Evolutionary conservation across 2,329 filamentous ascomycete species (phyloP), one percentile per base, ranked within the genome.

Genomic region (Sclerotinia trifoliorum): DNA sequence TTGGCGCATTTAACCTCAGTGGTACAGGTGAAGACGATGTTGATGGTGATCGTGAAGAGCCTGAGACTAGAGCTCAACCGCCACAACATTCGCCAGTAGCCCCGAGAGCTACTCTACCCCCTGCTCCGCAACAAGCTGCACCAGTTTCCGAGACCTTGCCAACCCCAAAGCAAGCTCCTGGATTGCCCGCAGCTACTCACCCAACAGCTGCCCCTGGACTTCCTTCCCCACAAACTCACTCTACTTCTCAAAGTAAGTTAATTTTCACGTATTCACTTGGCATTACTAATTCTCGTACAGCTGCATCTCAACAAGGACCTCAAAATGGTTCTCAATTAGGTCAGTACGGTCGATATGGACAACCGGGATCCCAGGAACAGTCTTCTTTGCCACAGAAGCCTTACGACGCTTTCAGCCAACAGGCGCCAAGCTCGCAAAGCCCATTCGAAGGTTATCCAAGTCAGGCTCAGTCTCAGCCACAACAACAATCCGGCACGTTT

Each of bases 31-130:
- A 94, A 61, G 91, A 93, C 66, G 94, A 97, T 76, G 92, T 97
- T 71, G 95, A 98, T 77, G 93, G 94, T 72, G 93, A 97, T 77
- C 88, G 94, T 71, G 95, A 99, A 81, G 93, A 98, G 79, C 89
- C 94, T 52, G 94, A 98, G 83, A 98, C 95, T 67, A 90, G 94
- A 76, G 89, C 92, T 72, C 94, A 97, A 77, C 93, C 94, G 71
- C 94, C 94, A 39, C 92, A 94, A 73, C 94, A 97, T 78, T 97
- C 95, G 24, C 95, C 95, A 48, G 88, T 94, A 71, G 86, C 92
- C 66, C 94, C 95, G 71, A 88, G 94, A 75, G 90, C 95, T 71
- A 91, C 94, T 17, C 85, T 98, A 35, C 94, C 95, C 72, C 94
- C 94, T 49, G 88, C 86, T 21, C 76, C 77, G 56, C 78, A 82